phyloP scores from a whole-genome alignment of 1,139 yeast species.

The Magnusiomyces ingens region DNA sequence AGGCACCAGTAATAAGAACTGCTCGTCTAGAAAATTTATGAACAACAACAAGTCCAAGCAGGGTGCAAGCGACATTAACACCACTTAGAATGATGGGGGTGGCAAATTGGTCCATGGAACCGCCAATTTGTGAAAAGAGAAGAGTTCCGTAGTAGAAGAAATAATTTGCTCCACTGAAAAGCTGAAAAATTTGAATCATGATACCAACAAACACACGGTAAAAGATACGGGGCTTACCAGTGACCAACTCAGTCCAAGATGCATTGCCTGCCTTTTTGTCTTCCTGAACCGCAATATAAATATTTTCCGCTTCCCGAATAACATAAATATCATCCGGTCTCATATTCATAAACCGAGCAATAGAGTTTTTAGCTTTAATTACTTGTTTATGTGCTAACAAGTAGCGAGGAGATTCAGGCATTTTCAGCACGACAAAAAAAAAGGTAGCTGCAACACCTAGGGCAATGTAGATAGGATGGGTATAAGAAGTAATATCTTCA shows the following conservation, averaged over 20 bases:
- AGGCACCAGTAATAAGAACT: conserved; percentile 56
- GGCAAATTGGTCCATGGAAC: conserved; percentile 55
- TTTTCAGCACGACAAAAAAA: conserved; percentile 50
- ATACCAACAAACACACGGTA: conserved; percentile 60
- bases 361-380: conserved; percentile 53
- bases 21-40: conserved; percentile 67
- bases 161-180: conserved; percentile 72
- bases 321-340: conserved; percentile 54
- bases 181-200: conserved; percentile 62
- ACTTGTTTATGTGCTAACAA: conserved; percentile 47
- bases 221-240: conserved; percentile 61
- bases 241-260: conserved; percentile 55
- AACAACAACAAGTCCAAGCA: conserved; percentile 57
- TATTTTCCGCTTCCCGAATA: conserved; percentile 50
- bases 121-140: conserved; percentile 61
- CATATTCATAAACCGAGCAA: conserved; percentile 57
- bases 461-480: conserved; percentile 51
- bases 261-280: conserved; percentile 61
- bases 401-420: conserved; percentile 79
- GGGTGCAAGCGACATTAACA: conserved; percentile 71
- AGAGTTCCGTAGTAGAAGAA: conserved; percentile 78
- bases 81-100: conserved; percentile 71
- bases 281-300: conserved; percentile 56
- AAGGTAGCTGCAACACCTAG: conserved; percentile 41
- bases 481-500: conserved; percentile 46